These are phyloP conservation scores for Xylariomycetidae sp. DNA, from an alignment of 2,329 filamentous ascomycete genomes.

Conservation along the genomic window DNA sequence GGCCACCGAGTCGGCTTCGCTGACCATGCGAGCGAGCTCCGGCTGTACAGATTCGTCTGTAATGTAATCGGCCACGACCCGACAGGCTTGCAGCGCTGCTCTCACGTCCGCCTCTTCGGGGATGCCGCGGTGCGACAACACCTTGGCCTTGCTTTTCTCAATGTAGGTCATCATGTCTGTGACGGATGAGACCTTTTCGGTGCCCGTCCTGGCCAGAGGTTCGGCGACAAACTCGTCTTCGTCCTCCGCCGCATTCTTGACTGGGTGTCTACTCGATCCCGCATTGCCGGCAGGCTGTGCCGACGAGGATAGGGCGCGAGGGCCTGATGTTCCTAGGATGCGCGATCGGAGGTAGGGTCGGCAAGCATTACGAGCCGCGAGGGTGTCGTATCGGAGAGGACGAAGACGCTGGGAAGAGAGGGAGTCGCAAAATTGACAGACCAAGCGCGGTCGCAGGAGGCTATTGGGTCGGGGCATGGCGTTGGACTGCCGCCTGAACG, in stretches of 20 bases:
- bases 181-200: conserved; percentile 13
- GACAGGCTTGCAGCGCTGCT: conserved; percentile 23
- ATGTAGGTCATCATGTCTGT: conserved; percentile 23
- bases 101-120: conserved; percentile 23
- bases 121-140: conserved; percentile 16
- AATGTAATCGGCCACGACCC: conserved; percentile 22
- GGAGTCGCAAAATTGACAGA: conserved; percentile 28
- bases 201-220: too few species aligned
- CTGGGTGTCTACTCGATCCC: too few species aligned
- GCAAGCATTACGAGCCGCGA: conserved; percentile 27
- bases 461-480: conserved; percentile 20
- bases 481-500: too few species aligned
- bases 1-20: conserved; percentile 30
- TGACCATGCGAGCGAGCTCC: conserved; percentile 23
- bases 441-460: conserved; percentile 13
- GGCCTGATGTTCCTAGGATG: too few species aligned
- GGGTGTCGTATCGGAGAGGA: too few species aligned
- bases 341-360: too few species aligned
- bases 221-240: too few species aligned
- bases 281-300: too few species aligned
- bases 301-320: too few species aligned
- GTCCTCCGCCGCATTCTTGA: too few species aligned
- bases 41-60: conserved; percentile 25
- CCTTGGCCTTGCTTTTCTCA: conserved; percentile 17
- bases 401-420: conserved; percentile 18